A percentile compares a stretch with the other conserved stretches of the same genome.
These are phyloP conservation scores for Aspergillus flavus DNA, from an alignment of 2,329 filamentous ascomycete species.

Conservation along the genomic window DNA sequence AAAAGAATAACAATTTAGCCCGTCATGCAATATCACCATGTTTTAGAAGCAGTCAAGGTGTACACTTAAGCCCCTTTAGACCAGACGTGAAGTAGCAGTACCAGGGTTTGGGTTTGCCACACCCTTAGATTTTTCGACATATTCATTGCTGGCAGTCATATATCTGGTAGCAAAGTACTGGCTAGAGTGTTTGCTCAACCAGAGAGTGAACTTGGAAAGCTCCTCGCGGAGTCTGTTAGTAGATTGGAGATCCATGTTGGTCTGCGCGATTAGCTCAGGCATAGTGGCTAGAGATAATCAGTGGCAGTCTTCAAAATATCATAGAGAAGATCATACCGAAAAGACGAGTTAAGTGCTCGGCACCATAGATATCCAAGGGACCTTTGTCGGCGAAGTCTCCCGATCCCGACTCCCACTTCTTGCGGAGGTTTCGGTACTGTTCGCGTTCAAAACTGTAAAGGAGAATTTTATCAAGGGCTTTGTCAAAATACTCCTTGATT, in stretches of 20 bases:
- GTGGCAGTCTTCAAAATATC: conserved; percentile 9
- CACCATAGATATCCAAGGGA: conserved; percentile 83
- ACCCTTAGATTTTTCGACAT: conserved; percentile 39
- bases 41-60: conserved; percentile 6
- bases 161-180: conserved; percentile 68
- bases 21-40: not conserved
- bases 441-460: conserved; percentile 92
- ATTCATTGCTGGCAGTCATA: conserved; percentile 43
- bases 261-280: conserved; percentile 92
- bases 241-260: conserved; percentile 94
- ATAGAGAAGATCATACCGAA: conserved; percentile 66
- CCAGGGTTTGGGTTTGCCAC: conserved; percentile 32
- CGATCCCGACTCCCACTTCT: conserved; percentile 65
- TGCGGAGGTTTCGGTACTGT: conserved; percentile 79
- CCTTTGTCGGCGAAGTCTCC: conserved; percentile 70
- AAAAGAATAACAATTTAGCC: not conserved
- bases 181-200: conserved; percentile 76
- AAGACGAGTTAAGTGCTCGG: conserved; percentile 85
- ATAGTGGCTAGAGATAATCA: conserved; percentile 68
- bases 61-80: conserved; percentile 7
- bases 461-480: conserved; percentile 80
- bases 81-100: conserved; percentile 37
- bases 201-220: conserved; percentile 79
- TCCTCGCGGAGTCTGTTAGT: conserved; percentile 88
- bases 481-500: conserved; percentile 92